These are phyloP conservation scores for Dissophora ornata DNA, from an alignment of 192 early-diverging fungal species.

Conservation along the genomic window DNA sequence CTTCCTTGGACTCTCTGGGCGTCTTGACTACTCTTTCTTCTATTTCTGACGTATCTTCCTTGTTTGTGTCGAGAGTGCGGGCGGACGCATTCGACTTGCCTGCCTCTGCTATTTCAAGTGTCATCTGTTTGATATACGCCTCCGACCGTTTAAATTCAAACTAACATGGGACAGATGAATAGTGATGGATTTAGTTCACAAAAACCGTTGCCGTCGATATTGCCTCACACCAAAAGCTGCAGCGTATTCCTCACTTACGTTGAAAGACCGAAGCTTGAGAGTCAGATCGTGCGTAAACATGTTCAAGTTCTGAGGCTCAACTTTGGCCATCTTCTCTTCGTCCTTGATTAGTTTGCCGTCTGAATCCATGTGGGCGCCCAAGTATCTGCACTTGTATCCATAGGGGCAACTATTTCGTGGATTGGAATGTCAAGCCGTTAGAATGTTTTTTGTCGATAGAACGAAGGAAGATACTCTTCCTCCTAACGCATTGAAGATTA, in stretches of 20 bases:
- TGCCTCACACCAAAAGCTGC: no score
- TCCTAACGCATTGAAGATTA: no score
- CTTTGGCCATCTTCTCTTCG: conserved; percentile 56
- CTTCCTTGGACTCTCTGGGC: conserved; percentile 6
- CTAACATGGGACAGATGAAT: conserved; percentile 22
- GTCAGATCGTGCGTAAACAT: conserved; percentile 36
- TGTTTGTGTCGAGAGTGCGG: not conserved
- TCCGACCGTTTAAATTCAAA: conserved; percentile 45
- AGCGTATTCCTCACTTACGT: conserved; percentile 18
- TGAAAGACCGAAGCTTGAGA: conserved; percentile 17
- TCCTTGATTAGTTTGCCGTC: conserved; percentile 66
- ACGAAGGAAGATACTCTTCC: no score
- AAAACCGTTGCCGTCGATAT: no score
- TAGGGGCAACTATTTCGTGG: conserved; percentile 59
- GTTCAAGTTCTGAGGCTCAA: conserved; percentile 20
- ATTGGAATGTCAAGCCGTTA: no score
- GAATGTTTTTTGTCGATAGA: no score
- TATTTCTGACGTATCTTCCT: conserved; percentile 10
- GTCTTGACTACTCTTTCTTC: conserved; percentile 32
- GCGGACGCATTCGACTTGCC: not conserved
- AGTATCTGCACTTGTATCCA: conserved; percentile 74
- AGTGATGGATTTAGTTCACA: no score
- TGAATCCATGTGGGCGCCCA: conserved; percentile 63
- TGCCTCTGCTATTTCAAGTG: conserved; percentile 36
- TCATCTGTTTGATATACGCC: conserved; percentile 47